These are phyloP conservation scores for Rhexocercosporidium sp. DNA, from an alignment of 2,329 filamentous ascomycete species.

Conservation along the genomic window DNA sequence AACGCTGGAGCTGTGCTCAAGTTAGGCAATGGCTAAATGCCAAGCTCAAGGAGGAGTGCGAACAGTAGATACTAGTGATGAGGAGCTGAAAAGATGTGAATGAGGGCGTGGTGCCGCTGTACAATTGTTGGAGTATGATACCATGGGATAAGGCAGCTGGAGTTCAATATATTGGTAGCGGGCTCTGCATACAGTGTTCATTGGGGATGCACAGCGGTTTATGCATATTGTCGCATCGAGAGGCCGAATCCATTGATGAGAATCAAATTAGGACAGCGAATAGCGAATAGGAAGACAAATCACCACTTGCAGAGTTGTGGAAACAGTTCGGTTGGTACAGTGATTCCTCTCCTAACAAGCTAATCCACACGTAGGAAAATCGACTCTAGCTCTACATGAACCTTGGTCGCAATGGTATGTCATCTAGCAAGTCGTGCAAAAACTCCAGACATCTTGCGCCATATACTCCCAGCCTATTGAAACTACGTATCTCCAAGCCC, in stretches of 20 bases:
- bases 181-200: slow-evolving; percentile 6
- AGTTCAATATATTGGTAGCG: background rate
- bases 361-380: background rate
- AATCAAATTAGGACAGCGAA: background rate
- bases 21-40: slow-evolving; percentile 17
- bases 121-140: slow-evolving; percentile 7
- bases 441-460: background rate
- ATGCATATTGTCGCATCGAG: background rate
- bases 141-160: slow-evolving; percentile 9
- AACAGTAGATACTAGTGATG: background rate
- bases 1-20: slow-evolving; percentile 17
- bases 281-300: background rate
- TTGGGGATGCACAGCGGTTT: background rate
- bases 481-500: background rate
- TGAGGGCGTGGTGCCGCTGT: background rate
- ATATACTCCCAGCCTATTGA: background rate
- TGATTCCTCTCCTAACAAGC: background rate
- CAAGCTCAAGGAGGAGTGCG: slow-evolving; percentile 3
- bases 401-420: background rate
- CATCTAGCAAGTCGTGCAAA: background rate
- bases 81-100: background rate
- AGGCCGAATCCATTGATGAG: background rate
- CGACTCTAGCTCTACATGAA: background rate
- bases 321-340: background rate
- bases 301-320: background rate